Evolutionary conservation across 2,329 filamentous ascomycete species (phyloP).

Genomic region (Aschersonia sp.): DNA sequence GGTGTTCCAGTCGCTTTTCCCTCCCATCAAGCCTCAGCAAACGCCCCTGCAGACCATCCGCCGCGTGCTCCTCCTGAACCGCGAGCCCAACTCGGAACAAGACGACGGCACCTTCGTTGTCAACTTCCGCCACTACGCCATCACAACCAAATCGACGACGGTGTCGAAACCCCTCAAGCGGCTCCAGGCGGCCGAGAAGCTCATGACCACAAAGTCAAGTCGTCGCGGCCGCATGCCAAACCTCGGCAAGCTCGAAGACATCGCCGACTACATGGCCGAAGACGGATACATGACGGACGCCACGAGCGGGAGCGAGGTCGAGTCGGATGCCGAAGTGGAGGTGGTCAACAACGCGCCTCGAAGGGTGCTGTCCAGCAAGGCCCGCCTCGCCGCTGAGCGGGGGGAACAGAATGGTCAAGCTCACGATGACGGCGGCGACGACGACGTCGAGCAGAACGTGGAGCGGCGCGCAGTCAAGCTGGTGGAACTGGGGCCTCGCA

Average conservation of each 20-base stretch:
- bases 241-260: slow-evolving; percentile 78
- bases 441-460: slow-evolving; percentile 58
- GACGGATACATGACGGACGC: slow-evolving; percentile 72
- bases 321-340: slow-evolving; percentile 93
- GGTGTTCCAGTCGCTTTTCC: slow-evolving; percentile 91
- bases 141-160: slow-evolving; percentile 75
- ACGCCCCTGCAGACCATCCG: slow-evolving; percentile 87
- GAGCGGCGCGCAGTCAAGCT: slow-evolving; percentile 84
- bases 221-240: slow-evolving; percentile 67
- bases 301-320: slow-evolving; percentile 77
- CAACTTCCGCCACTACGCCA: slow-evolving; percentile 87
- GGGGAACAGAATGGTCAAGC: slow-evolving; percentile 21
- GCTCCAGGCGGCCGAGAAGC: slow-evolving; percentile 72
- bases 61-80: slow-evolving; percentile 78
- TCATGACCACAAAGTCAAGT: slow-evolving; percentile 45
- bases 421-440: slow-evolving; percentile 24
- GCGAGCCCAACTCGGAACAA: slow-evolving; percentile 42
- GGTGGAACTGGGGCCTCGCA: slow-evolving; percentile 78
- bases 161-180: slow-evolving; percentile 73
- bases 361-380: slow-evolving; percentile 43
- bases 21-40: slow-evolving; percentile 82
- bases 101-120: slow-evolving; percentile 63
- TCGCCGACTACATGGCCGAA: slow-evolving; percentile 87
- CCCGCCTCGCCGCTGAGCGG: slow-evolving; percentile 24
- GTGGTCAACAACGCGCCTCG: slow-evolving; percentile 51